Evolutionary conservation across 2,329 filamentous ascomycete genomes (phyloP).

Genomic region (Aspergillus sojae): DNA sequence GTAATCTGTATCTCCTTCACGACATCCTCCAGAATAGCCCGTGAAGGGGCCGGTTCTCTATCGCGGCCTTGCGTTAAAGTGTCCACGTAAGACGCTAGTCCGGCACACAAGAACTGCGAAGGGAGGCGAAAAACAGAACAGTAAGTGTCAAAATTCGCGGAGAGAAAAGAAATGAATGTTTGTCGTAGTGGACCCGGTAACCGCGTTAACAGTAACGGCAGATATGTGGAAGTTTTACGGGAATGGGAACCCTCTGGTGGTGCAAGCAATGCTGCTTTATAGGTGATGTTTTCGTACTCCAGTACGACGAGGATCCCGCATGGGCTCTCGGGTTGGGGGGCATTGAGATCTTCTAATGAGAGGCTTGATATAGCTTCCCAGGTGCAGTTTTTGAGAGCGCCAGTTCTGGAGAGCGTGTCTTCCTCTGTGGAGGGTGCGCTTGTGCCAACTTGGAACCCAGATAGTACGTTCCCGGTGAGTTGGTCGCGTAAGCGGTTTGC

Average conservation of each 20-base stretch:
- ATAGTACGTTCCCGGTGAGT: constrained; percentile 52
- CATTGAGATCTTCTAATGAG: constrained; percentile 29
- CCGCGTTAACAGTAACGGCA: constrained; percentile 55
- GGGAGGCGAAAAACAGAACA: constrained; percentile 48
- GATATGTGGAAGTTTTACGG: constrained; percentile 42
- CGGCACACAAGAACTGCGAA: constrained; percentile 47
- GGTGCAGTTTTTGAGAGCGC: constrained; percentile 50
- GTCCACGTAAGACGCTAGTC: constrained; percentile 44
- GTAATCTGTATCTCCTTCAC: constrained; percentile 45
- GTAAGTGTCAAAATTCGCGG: constrained; percentile 54
- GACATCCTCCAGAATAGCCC: constrained; percentile 30
- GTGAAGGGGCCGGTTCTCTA: neutral
- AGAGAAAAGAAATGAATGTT: constrained; percentile 52
- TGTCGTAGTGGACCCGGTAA: constrained; percentile 54
- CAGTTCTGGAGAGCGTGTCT: constrained; percentile 47
- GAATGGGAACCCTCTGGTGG: constrained; percentile 21
- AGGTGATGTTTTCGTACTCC: constrained; percentile 52
- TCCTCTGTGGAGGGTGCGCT: constrained; percentile 34
- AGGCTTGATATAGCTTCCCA: constrained; percentile 45
- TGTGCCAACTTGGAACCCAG: constrained; percentile 43
- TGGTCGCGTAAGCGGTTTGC: constrained; percentile 52
- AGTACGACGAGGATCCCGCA: constrained; percentile 52
- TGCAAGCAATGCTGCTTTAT: constrained; percentile 55
- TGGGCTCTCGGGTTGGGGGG: constrained; percentile 13
- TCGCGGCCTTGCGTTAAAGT: constrained; percentile 7